These are phyloP conservation scores for Podospora australis DNA, from an alignment of 495 filamentous ascomycete genomes.

Conservation along the genomic window DNA sequence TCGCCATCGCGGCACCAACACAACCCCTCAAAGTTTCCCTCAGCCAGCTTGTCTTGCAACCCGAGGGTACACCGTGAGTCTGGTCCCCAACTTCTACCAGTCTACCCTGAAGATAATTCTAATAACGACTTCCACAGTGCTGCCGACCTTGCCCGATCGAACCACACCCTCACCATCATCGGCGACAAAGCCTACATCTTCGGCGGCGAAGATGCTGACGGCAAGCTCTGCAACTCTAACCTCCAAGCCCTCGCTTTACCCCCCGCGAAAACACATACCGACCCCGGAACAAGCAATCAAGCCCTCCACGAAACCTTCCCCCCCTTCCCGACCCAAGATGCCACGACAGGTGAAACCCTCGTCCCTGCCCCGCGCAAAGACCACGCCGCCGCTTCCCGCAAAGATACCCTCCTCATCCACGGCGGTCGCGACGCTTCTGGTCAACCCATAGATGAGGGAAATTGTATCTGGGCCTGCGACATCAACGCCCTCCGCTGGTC, in stretches of 20 bases:
- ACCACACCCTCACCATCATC: conserved; percentile 43
- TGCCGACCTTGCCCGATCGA: conserved; percentile 36
- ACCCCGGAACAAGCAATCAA: conserved; percentile 9
- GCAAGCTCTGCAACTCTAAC: conserved; percentile 38
- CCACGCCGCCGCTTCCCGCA: conserved; percentile 38
- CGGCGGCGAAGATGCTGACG: conserved; percentile 36
- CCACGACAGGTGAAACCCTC: conserved; percentile 31
- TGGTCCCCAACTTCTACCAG: neutral
- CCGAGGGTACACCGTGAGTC: conserved; percentile 15
- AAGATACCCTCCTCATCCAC: conserved; percentile 35
- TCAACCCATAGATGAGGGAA: conserved; percentile 33
- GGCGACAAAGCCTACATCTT: conserved; percentile 46
- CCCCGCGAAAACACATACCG: conserved; percentile 1
- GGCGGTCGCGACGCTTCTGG: conserved; percentile 36
- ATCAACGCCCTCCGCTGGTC: conserved; percentile 33
- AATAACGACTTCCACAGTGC: neutral
- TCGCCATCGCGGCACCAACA: conserved; percentile 34
- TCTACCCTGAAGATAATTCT: too few relatives aligned
- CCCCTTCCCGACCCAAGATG: conserved; percentile 18
- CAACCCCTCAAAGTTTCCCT: conserved; percentile 38
- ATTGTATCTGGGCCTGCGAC: conserved; percentile 44
- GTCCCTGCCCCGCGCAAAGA: conserved; percentile 32
- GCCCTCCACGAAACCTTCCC: conserved; percentile 19
- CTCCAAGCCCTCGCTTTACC: conserved; percentile 42
- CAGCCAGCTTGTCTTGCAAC: conserved; percentile 32